Percentiles rank a stretch among this genome's conserved stretches.
Evolutionary conservation across 108 stramenopile genomes (phyloP).

Genomic region (Conticribra guillardii): DNA sequence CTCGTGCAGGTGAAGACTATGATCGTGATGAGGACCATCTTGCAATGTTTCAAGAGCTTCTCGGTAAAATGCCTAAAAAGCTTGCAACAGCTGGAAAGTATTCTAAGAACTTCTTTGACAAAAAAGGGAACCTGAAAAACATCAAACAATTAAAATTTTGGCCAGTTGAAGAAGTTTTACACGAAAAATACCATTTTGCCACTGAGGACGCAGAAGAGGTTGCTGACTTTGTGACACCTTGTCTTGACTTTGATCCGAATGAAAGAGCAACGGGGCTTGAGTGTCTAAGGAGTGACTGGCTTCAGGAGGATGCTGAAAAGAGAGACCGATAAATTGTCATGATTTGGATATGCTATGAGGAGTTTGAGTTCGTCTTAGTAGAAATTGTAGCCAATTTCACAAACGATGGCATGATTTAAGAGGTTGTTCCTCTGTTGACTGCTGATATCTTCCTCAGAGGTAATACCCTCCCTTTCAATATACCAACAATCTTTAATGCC

Average conservation of each 20-base stretch:
- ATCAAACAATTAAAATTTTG: constrained; percentile 98
- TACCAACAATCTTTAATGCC: too few relatives aligned
- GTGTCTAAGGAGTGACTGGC: constrained; percentile 85
- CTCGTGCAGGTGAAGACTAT: constrained; percentile 89
- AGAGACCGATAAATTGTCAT: constrained; percentile 19
- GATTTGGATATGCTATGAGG: too few relatives aligned
- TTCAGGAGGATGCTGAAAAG: constrained; percentile 50
- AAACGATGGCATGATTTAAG: too few relatives aligned
- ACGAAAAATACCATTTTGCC: constrained; percentile 90
- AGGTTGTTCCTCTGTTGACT: too few relatives aligned
- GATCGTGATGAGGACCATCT: constrained; percentile 99
- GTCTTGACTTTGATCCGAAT: constrained; percentile 89
- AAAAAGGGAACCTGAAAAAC: constrained; percentile 95
- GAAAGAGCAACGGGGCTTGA: constrained; percentile 83
- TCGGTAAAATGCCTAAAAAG: constrained; percentile 95
- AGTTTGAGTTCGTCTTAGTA: too few relatives aligned
- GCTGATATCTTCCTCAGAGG: too few relatives aligned
- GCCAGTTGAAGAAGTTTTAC: constrained; percentile 93
- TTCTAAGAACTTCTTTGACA: constrained; percentile 95
- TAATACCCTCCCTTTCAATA: too few relatives aligned
- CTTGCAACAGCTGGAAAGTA: constrained; percentile 88
- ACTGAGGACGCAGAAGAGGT: constrained; percentile 82
- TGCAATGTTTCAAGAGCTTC: constrained; percentile 97
- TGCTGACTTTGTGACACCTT: constrained; percentile 83
- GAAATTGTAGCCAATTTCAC: too few relatives aligned